These are phyloP conservation scores for Penicillium brasilianum DNA, from an alignment of 2,329 filamentous ascomycete genomes.

Conservation along the genomic window DNA sequence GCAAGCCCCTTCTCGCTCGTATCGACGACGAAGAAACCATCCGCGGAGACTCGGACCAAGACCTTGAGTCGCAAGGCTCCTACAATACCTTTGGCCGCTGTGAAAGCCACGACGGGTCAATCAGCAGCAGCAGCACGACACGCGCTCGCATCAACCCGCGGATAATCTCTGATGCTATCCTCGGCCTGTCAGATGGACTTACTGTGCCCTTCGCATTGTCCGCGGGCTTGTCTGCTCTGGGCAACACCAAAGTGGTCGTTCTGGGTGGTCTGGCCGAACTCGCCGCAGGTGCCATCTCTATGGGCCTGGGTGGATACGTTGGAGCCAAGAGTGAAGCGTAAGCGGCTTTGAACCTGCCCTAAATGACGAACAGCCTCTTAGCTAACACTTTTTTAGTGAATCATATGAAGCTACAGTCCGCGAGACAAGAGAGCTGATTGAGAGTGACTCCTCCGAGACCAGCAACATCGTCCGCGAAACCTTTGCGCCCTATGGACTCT, in stretches of 20 bases:
- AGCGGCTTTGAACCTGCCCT: conserved; percentile 26
- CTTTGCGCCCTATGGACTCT: conserved; percentile 50
- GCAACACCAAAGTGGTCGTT: conserved; percentile 69
- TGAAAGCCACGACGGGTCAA: conserved; percentile 31
- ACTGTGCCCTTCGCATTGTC: conserved; percentile 81
- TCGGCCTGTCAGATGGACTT: conserved; percentile 77
- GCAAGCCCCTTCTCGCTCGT: conserved; percentile 39
- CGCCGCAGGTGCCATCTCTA: conserved; percentile 75
- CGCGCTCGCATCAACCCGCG: conserved; percentile 48
- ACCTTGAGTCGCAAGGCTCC: conserved; percentile 43
- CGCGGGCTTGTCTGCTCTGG: conserved; percentile 67
- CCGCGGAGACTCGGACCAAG: conserved; percentile 31
- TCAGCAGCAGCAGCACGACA: conserved; percentile 29
- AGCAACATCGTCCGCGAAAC: conserved; percentile 47
- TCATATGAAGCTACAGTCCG: conserved; percentile 53
- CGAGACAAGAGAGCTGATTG: conserved; percentile 50
- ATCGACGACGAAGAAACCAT: conserved; percentile 32
- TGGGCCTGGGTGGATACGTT: conserved; percentile 79
- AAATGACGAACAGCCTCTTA: neutral
- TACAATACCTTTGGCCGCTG: conserved; percentile 42
- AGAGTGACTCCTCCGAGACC: conserved; percentile 44
- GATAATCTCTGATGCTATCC: conserved; percentile 65
- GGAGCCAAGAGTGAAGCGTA: conserved; percentile 60
- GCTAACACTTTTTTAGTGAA: conserved; percentile 37
- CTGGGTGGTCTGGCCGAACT: conserved; percentile 77